These are phyloP conservation scores for Arabis alpina DNA, from an alignment of 345 rosid genomes.

Conservation along the genomic window DNA sequence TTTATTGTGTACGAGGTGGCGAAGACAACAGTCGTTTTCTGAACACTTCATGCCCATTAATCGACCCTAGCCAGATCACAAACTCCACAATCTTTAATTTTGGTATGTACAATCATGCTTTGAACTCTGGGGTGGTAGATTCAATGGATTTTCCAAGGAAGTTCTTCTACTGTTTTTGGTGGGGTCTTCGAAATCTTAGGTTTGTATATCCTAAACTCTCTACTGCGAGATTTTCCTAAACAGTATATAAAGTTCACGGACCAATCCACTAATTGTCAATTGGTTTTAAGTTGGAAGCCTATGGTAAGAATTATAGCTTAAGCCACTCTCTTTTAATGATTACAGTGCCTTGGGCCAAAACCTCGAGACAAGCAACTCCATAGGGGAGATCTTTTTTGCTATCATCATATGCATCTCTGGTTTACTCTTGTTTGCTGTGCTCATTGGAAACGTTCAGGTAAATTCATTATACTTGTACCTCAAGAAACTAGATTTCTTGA, in stretches of 20 bases:
- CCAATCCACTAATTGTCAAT: too few relatives aligned
- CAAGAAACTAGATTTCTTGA: not conserved
- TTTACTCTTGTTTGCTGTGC: conserved; percentile 53
- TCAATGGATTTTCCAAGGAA: conserved; percentile 24
- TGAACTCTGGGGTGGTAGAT: conserved; percentile 30
- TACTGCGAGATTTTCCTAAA: too few relatives aligned
- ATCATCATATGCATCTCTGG: conserved; percentile 48
- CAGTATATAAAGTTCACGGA: too few relatives aligned
- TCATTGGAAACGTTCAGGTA: conserved; percentile 53
- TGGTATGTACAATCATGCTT: conserved; percentile 37
- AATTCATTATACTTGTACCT: conserved; percentile 39
- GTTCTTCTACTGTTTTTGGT: conserved; percentile 40
- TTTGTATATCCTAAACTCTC: conserved; percentile 17
- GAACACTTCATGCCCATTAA: conserved; percentile 31
- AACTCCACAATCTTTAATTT: conserved; percentile 32
- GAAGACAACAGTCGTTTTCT: conserved; percentile 2
- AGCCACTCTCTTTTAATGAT: not conserved
- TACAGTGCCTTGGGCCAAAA: conserved; percentile 56
- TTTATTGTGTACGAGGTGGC: not conserved
- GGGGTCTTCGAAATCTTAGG: conserved; percentile 36
- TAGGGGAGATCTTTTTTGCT: conserved; percentile 48
- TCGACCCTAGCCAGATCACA: conserved; percentile 24
- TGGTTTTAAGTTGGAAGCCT: too few relatives aligned
- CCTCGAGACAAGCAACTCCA: conserved; percentile 47
- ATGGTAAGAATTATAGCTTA: not conserved